Evolutionary conservation across 495 filamentous ascomycete species (phyloP).

Genomic region (Friedmanniomyces simplex): DNA sequence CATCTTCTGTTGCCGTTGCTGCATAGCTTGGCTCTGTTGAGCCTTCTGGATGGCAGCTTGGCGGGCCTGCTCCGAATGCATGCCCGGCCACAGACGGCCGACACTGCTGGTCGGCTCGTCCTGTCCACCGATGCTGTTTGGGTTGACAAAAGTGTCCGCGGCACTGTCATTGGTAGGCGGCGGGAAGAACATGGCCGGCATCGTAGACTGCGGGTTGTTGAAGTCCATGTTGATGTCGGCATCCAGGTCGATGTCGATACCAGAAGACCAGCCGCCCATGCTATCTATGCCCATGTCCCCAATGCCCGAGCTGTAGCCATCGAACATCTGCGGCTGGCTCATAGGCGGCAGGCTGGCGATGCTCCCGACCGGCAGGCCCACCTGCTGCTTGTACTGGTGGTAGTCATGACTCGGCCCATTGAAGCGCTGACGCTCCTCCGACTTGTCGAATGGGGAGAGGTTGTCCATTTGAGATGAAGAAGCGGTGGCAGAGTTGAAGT

Average conservation of each 20-base stretch:
- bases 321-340: conserved; percentile 44
- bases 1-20: conserved; percentile 53
- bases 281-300: conserved; percentile 29
- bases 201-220: conserved; percentile 40
- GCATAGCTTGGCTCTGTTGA: conserved; percentile 54
- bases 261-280: conserved; percentile 41
- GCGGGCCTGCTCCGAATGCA: conserved; percentile 83
- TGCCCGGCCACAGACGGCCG: conserved; percentile 73
- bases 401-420: conserved; percentile 86
- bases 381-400: conserved; percentile 82
- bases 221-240: conserved; percentile 44
- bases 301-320: conserved; percentile 38
- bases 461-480: conserved; percentile 10
- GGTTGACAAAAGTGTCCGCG: conserved; percentile 51
- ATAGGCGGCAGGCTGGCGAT: conserved; percentile 46
- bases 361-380: conserved; percentile 71
- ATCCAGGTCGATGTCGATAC: conserved; percentile 43
- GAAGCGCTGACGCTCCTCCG: conserved; percentile 45
- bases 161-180: conserved; percentile 16
- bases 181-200: conserved; percentile 40
- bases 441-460: conserved; percentile 19
- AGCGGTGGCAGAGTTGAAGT: conserved; percentile 26
- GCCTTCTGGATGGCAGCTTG: conserved; percentile 51
- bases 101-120: conserved; percentile 45
- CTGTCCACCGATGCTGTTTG: conserved; percentile 55